Evolutionary conservation across 805 yeast genomes (phyloP), one percentile per base, ranked within the genome.

Genomic region (Starmerella ratchasimensis): DNA sequence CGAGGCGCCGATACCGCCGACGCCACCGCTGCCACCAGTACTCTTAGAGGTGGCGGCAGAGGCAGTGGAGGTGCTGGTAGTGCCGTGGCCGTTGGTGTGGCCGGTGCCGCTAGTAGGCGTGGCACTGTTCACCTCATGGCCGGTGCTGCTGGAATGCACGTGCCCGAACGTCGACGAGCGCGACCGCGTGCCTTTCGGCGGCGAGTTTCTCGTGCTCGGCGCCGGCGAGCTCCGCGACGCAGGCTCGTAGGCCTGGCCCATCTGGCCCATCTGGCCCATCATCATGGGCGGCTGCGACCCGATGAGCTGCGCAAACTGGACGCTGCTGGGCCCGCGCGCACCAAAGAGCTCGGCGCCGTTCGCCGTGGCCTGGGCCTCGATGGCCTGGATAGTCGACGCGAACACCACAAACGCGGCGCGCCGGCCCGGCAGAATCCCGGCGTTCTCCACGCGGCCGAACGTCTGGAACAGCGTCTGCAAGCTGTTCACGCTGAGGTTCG

Each of bases 261-360:
- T 17, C 29, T 5, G 15, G 29, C 10, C n/a, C 23, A 7, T 14
- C 17, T 5, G 11, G 9, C 11, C 11, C 21, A n/a, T 5, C 20
- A 6, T 20, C 29, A 14, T 11, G 29, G 16, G 16, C 18, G 35
- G 39, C 34, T 50, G 46, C 27, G 51, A 30, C 48, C 42, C 53
- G 59, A 41, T 49, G 45, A 83, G 70, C 51, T 78, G 80, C 3
- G 95, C 96, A 65, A 83, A 90, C 0, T 86, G 81, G 27, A 83
- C 81, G 28, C 72, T 63, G 54, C 90, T 72, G 14, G 78, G 72
- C 19, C 65, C 67, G n/a, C 71, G 66, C 3, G 93, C 94, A 2
- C 88, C 81, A 43, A 75, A 70, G 28, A 88, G 65, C 52, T 88
- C 95, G 46, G 76, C 74, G 45, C 84, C 93, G 52, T 80, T 82